A percentile compares a stretch with the other conserved stretches of the same genome.
These are phyloP conservation scores for Dactylonectria estremocensis DNA, from an alignment of 2,329 filamentous ascomycete species.

Conservation along the genomic window DNA sequence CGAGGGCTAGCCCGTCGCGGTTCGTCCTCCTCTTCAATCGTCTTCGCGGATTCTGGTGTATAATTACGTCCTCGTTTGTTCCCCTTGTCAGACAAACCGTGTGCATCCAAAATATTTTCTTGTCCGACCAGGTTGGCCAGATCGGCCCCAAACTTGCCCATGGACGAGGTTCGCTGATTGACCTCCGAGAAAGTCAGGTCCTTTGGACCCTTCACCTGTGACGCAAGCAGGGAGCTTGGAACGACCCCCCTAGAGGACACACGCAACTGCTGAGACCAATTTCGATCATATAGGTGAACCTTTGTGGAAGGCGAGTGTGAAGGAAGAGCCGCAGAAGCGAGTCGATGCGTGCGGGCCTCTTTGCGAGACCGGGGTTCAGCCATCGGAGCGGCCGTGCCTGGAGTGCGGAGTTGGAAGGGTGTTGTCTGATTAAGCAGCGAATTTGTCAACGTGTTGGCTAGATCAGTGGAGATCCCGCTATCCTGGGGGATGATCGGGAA, in stretches of 20 bases:
- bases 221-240: slow-evolving; percentile 31
- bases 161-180: slow-evolving; percentile 26
- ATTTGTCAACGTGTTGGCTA: slow-evolving; percentile 62
- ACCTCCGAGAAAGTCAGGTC: slow-evolving; percentile 19
- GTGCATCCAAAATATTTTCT: slow-evolving; percentile 30
- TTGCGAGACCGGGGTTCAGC: slow-evolving; percentile 62
- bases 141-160: slow-evolving; percentile 18
- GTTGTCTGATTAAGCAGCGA: slow-evolving; percentile 65
- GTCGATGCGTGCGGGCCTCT: slow-evolving; percentile 54
- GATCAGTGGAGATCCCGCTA: slow-evolving; percentile 48
- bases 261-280: slow-evolving; percentile 58
- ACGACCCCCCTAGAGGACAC: slow-evolving; percentile 44
- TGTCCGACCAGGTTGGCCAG: slow-evolving; percentile 25
- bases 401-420: slow-evolving; percentile 53
- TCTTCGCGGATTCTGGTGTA: slow-evolving; percentile 55
- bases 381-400: slow-evolving; percentile 51
- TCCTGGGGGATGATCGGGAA: slow-evolving; percentile 41
- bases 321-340: slow-evolving; percentile 38
- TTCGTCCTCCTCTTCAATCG: slow-evolving; percentile 65
- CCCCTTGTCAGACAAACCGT: slow-evolving; percentile 52
- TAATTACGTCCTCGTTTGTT: slow-evolving; percentile 62
- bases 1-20: slow-evolving; percentile 52
- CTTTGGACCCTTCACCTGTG: slow-evolving; percentile 36
- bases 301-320: slow-evolving; percentile 26
- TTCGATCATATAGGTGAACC: slow-evolving; percentile 56